Conservation (phyloP, 139 green algal genomes). For the Pleodorina starrii region DNA sequence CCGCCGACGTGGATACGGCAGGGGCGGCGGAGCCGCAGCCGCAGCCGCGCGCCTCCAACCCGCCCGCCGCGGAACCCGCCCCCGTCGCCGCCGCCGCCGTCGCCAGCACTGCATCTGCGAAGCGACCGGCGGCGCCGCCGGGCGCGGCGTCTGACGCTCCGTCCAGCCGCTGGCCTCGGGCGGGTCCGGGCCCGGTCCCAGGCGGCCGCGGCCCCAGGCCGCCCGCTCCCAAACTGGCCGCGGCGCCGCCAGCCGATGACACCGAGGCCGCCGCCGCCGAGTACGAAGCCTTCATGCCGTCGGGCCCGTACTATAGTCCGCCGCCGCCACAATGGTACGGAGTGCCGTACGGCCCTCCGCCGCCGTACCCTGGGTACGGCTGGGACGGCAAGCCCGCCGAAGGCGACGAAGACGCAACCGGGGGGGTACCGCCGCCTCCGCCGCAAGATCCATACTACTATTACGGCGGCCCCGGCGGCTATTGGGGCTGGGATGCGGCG, state of each 20-base stretch:
- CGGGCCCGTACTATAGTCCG: neutral
- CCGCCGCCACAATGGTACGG: constrained; percentile 9
- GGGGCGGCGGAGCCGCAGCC: no score
- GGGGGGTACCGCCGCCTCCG: no score
- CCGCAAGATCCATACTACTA: constrained; percentile 9
- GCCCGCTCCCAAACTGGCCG: neutral
- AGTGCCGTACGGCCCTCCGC: neutral
- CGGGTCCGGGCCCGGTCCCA: neutral
- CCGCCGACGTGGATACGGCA: neutral
- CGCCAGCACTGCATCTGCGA: neutral
- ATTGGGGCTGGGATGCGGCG: neutral
- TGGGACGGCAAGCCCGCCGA: neutral
- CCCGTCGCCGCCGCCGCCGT: neutral
- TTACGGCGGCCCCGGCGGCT: neutral
- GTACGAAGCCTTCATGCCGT: no score
- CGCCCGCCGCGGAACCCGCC: neutral
- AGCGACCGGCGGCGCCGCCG: neutral
- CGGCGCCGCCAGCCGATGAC: neutral
- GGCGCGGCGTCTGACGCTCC: neutral
- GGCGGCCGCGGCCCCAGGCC: neutral
- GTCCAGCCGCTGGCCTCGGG: neutral
- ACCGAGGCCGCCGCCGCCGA: neutral
- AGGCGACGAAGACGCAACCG: neutral
- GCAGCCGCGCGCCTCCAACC: no score
- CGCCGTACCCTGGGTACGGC: neutral